Conservation (phyloP, 768 basidiomycete species). For the Collybia nuda region DNA sequence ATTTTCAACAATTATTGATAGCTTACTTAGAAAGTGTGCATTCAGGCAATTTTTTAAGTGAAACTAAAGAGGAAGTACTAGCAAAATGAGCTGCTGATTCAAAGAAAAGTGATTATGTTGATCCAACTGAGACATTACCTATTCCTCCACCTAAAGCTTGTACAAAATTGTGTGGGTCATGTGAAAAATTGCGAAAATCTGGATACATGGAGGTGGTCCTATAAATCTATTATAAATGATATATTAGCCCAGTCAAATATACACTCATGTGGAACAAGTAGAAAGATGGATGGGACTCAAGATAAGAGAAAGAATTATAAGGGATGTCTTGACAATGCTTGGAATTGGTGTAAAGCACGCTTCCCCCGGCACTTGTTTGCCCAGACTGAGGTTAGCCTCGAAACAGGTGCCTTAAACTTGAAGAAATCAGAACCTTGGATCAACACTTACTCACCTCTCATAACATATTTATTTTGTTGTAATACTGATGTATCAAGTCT, state of each 20-base stretch:
- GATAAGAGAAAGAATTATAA: conserved; percentile 2
- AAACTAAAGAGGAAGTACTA: too few relatives aligned
- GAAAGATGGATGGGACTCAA: too few relatives aligned
- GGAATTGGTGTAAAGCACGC: not conserved
- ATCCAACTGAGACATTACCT: not conserved
- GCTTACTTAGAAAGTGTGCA: conserved; percentile 1
- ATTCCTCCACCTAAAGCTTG: not conserved
- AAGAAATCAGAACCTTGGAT: conserved; percentile 28
- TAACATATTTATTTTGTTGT: conserved; percentile 25
- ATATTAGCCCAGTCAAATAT: not conserved
- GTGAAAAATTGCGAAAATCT: not conserved
- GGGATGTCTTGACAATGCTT: not conserved
- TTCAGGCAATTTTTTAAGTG: conserved; percentile 3
- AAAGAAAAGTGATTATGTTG: not conserved
- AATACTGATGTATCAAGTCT: conserved; percentile 32
- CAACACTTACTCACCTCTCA: conserved; percentile 22
- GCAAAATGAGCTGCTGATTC: not conserved
- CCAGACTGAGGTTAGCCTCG: too few relatives aligned
- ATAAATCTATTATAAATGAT: not conserved
- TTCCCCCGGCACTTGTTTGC: too few relatives aligned
- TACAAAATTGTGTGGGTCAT: not conserved
- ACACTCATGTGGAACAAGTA: not conserved
- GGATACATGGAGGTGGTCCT: not conserved
- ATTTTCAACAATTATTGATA: conserved; percentile 4
- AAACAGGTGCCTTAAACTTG: conserved; percentile 6